phyloP scores from a whole-genome alignment of 441 rosid species.

The Omphalea diandra region DNA sequence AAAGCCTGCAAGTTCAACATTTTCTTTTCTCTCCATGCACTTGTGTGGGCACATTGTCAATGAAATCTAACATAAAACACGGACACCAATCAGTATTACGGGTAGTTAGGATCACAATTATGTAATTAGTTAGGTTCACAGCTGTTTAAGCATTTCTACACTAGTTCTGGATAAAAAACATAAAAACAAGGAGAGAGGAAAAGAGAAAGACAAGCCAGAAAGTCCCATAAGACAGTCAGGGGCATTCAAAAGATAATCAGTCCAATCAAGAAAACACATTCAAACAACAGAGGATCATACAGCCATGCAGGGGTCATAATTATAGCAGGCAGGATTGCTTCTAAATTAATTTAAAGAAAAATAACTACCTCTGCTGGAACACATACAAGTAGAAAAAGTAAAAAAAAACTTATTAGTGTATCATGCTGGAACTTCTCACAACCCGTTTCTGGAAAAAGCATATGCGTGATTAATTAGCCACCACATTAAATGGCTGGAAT shows the following conservation, averaged over 20 bases:
- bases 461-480: neutral
- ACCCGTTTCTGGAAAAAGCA: neutral
- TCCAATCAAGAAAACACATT: neutral
- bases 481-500: neutral
- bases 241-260: neutral
- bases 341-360: neutral
- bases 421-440: neutral
- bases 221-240: no score
- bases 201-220: neutral
- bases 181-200: neutral
- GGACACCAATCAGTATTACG: neutral
- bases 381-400: neutral
- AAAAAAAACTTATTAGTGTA: neutral
- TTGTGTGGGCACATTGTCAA: no score
- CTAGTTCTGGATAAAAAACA: neutral
- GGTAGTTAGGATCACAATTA: neutral
- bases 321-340: neutral
- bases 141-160: no score
- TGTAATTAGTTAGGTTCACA: no score
- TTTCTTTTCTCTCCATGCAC: neutral
- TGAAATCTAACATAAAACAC: constrained; percentile 5
- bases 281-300: neutral
- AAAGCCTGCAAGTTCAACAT: neutral
- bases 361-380: neutral
- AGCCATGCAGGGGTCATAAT: no score